Evolutionary conservation across 257 asterid genomes (phyloP), one percentile per base, ranked within the genome.

Genomic region (Fraxinus pennsylvanica): DNA sequence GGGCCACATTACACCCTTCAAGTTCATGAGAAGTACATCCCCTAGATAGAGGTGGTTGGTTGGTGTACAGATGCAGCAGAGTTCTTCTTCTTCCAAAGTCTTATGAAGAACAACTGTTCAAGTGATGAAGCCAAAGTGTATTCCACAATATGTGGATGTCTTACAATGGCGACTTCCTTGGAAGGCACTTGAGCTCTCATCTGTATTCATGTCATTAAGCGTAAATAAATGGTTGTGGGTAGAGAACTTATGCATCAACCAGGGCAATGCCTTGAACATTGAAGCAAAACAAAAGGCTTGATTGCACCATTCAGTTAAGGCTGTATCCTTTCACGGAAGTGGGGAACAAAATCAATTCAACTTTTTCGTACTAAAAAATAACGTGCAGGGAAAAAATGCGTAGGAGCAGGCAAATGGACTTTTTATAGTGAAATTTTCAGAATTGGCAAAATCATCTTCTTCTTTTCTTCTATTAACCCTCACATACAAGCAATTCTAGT

Each of bases 121-220:
- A 65, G 81, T 81, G 45, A 81, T 81, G 78, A 81, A 81, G 25
- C 84, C 78, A 63, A 76, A 81, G 84, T 80, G 43, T 81, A 81
- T 27, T 81, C 84, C 2, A 81, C 84, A 6, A 72, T 52, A 2
- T 75, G 57, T 1, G 81, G 84, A 81, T 81, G 84, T 39, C 84
- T 81, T 13, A 76, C 68, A 27, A 81, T 76, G 14, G 79, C 81
- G 70, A 81, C 84, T 81, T 76, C 84, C 61, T 76, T 76, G 50
- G n/a, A 81, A 81, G 25, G 84, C 84, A n/a, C 63, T 66, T 2
- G 84, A 72, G 43, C 57, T 61, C 47, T 81, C 32, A 33, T 81
- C 84, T 81, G 72, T 65, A 35, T 35, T 1, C 9, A 72, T 3
- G 22, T 12, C 1, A 65, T 22, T 19, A 73, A 59, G 3, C 19